Percentiles rank a stretch among this genome's conserved stretches.
phyloP scores from a whole-genome alignment of 805 yeast genomes.

The Cephaloascus fragrans region DNA sequence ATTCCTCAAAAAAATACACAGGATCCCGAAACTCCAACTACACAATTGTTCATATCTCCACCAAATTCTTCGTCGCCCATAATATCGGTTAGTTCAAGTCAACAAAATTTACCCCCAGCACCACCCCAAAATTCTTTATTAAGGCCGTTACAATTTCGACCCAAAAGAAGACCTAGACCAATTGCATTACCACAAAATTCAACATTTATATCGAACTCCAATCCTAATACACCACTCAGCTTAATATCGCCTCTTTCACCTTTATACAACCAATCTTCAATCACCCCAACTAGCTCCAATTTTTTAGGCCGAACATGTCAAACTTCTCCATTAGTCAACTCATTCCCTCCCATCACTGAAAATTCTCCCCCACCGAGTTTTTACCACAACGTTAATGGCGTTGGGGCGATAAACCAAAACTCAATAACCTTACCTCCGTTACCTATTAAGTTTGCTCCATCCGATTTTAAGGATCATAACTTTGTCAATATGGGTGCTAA shows the following conservation, averaged over 20 bases:
- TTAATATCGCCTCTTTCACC: neutral
- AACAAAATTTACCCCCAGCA: neutral
- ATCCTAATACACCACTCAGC: neutral
- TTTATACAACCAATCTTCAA: neutral
- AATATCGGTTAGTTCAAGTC: neutral
- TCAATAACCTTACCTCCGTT: neutral
- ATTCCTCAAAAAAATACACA: neutral
- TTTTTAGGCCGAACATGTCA: neutral
- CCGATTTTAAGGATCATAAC: neutral
- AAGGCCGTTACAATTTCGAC: neutral
- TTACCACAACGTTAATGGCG: neutral
- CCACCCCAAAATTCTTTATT: neutral
- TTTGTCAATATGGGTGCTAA: too few species aligned
- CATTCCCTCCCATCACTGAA: neutral
- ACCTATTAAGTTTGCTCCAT: neutral
- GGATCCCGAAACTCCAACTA: neutral
- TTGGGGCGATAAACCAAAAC: neutral
- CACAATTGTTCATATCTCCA: neutral
- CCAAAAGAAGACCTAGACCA: constrained; percentile 1
- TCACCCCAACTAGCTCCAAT: neutral
- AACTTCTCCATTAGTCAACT: neutral
- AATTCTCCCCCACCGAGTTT: neutral
- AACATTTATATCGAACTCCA: neutral
- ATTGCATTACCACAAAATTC: neutral
- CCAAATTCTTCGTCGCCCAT: constrained; percentile 1